Base-by-base conservation (phyloP, 2,329 filamentous ascomycete species). In the Ceratocystis alfenasii region DNA sequence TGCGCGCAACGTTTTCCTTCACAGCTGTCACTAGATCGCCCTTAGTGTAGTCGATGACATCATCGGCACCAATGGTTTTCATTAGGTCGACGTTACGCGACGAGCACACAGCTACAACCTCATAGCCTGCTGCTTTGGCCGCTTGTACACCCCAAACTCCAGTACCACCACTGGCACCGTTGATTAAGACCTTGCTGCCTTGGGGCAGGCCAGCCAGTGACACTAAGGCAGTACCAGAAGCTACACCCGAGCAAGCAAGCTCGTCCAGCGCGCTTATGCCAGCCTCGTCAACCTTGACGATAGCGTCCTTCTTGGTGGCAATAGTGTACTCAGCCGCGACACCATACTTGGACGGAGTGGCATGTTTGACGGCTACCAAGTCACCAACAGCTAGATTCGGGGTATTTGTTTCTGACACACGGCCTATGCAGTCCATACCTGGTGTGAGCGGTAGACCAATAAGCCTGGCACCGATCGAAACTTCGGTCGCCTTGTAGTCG, bases 141-240 rank as follows among this genome's bases (percentile, higher is more conserved):
- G 88, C 79, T 71, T 88, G 86, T 60, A 88, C 83, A 0, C 78
- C 81, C 68, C 79, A 86, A 0, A 80, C 78, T 1, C 86, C 86
- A 1, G 79, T 80, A 0, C 86, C 86, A 1, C 86, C 86, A 0
- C 81, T 83, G 0, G 84, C 84, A 5, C 84, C 85, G 67, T 87
- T 87, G 71, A 88, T 80, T 67, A 88, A 84, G 12, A 88, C 77
- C 70, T 78, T 80, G 64, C 81, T 78, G n/a, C 83, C 83, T 3
- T 73, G 12, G 12, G 22, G 25, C 17, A 65, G 17, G n/a, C 8
- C 65, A n/a, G 25, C 33, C n/a, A 64, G 30, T 5, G 12, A 62
- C 25, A 64, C 7, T 10, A 46, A 57, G 8, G 66, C 64, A 12
- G 66, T 68, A 68, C 63, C 77, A 76, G 66, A 81, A 77, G 66